Evolutionary conservation across 768 basidiomycete species (phyloP), one percentile per base, ranked within the genome.

Genomic region (Lactarius vividus): DNA sequence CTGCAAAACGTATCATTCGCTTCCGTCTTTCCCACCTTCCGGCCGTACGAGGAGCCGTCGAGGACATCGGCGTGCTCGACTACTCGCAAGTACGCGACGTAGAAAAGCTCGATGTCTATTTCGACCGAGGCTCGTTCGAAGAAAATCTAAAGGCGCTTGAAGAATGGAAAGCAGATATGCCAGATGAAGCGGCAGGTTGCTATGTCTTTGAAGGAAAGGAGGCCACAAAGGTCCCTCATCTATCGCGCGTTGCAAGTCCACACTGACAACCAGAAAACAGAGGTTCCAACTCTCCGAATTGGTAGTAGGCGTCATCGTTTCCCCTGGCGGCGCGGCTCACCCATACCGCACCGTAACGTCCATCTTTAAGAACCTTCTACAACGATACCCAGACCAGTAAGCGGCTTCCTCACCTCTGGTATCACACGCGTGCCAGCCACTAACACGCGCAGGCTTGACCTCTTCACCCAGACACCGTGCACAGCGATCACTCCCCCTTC

Each of bases 271-370:
- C 57, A 23, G n/a, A 42, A 29, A 26, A 9, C 64, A 90, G 88
- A 77, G 75, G 63, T 79, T 83, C 33, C 79, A 82, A 70, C 74
- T 90, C 5, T 79, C 83, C 0, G 72, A 75, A 4, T 71, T 77
- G 0, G 79, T 78, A 2, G 72, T 78, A 1, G 89, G 87, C 0
- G 83, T 82, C 64, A 79, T 90, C 52, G 72, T 77, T 15, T 84
- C 82, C 29, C 74, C 74, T 0, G 89, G 84, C 2, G 88, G 86
- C 1, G 85, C 89, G 0, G 75, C 87, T 33, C 88, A 91, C 65
- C 86, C 89, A 0, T 91, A 91, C 73, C 84, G 86, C 23, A 79
- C 88, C 35, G 83, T 90, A 15, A 88, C 88, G 1, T 80, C 81
- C 2, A 79, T 89, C 29, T 75, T 89, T 26, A 68, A 76, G 16